phyloP scores from a whole-genome alignment of 1,284 basidiomycete species.

The Puccinia sorghi region DNA sequence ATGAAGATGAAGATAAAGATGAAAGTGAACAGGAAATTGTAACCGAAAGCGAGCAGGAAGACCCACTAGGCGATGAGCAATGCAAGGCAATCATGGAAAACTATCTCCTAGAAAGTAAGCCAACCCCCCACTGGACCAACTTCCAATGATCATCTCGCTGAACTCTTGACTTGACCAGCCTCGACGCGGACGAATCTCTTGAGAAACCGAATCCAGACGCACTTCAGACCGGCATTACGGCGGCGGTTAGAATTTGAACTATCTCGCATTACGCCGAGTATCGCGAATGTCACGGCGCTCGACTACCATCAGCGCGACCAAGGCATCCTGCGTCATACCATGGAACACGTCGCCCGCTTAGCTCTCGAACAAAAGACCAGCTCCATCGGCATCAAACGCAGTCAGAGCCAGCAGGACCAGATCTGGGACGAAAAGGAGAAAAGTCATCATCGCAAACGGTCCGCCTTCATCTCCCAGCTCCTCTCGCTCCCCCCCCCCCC shows the following conservation, averaged over 20 bases:
- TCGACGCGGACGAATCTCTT: constrained; percentile 35
- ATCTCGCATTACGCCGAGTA: constrained; percentile 31
- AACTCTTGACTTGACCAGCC: not conserved
- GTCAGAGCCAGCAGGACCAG: constrained; percentile 20
- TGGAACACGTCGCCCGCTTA: constrained; percentile 36
- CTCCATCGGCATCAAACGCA: constrained; percentile 18
- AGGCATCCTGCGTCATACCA: constrained; percentile 22
- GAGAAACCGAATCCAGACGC: constrained; percentile 14
- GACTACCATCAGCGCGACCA: constrained; percentile 38
- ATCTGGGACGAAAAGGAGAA: constrained; percentile 17
- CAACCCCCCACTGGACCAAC: not conserved
- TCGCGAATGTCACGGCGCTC: constrained; percentile 30
- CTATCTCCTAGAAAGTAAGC: constrained; percentile 42
- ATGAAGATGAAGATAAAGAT: constrained; percentile 13
- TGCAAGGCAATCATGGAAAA: constrained; percentile 46
- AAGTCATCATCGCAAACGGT: constrained; percentile 26
- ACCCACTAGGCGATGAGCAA: constrained; percentile 33
- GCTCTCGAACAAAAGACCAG: constrained; percentile 27
- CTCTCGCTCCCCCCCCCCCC: not conserved
- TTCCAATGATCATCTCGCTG: not conserved
- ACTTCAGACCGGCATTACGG: constrained; percentile 32
- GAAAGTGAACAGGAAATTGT: constrained; percentile 1
- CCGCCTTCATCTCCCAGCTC: not conserved
- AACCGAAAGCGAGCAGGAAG: constrained; percentile 25
- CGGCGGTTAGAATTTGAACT: constrained; percentile 38